Conservation (phyloP, 345 rosid species). For the Nephelium lappaceum region DNA sequence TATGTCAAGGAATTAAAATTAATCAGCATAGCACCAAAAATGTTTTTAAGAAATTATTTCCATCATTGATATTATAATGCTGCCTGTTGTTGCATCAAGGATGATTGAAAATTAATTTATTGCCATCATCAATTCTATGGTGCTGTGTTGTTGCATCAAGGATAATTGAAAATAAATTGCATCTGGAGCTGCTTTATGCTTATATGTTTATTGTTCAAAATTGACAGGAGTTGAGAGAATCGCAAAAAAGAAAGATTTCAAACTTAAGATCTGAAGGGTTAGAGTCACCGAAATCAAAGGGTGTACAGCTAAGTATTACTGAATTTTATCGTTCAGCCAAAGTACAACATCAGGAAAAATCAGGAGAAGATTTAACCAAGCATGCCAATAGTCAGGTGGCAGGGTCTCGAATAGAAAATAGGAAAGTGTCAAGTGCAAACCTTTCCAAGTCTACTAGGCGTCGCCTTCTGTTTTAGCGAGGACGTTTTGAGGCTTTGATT, state of each 20-base stretch:
- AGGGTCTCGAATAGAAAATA: constrained; percentile 41
- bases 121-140: neutral
- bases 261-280: constrained; percentile 32
- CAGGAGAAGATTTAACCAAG: constrained; percentile 35
- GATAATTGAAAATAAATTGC: constrained; percentile 18
- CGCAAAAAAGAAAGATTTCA: constrained; percentile 45
- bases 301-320: constrained; percentile 63
- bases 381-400: constrained; percentile 23
- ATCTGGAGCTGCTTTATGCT: constrained; percentile 11
- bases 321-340: constrained; percentile 78
- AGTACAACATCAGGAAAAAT: constrained; percentile 33
- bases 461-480: constrained; percentile 58
- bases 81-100: neutral
- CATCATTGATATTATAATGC: neutral
- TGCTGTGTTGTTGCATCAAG: neutral
- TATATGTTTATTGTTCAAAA: constrained; percentile 23
- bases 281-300: constrained; percentile 46
- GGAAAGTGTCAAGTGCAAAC: constrained; percentile 45
- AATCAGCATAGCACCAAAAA: neutral
- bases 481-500: constrained; percentile 7
- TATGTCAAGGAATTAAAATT: constrained; percentile 1
- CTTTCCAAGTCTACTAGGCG: constrained; percentile 78
- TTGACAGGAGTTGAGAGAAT: constrained; percentile 54
- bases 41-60: neutral
- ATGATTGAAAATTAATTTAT: constrained; percentile 11